A percentile compares a stretch with the other conserved stretches of the same genome.
These are phyloP conservation scores for Exophiala bonariae DNA, from an alignment of 2,329 filamentous ascomycete genomes.

Conservation along the genomic window DNA sequence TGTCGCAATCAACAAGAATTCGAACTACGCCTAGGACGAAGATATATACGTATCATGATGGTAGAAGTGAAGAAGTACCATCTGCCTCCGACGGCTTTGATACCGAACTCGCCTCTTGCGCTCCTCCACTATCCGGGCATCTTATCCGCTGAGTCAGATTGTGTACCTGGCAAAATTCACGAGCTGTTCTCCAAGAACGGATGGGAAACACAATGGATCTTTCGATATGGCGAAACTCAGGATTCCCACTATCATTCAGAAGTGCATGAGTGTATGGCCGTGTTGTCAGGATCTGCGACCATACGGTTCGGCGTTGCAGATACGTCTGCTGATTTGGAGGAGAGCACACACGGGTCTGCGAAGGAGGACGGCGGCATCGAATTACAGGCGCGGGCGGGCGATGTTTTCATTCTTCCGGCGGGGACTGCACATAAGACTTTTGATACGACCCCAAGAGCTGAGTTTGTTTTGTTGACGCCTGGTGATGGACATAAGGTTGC, in stretches of 20 bases:
- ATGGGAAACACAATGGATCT: conserved; percentile 59
- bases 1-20: too few relatives aligned
- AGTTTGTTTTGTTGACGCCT: conserved; percentile 47
- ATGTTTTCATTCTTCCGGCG: conserved; percentile 61
- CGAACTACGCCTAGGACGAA: too few relatives aligned
- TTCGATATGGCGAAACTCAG: conserved; percentile 57
- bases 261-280: conserved; percentile 60
- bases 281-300: conserved; percentile 53
- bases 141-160: conserved; percentile 30
- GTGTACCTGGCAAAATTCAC: conserved; percentile 37
- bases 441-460: conserved; percentile 39
- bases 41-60: too few relatives aligned
- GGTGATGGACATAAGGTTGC: conserved; percentile 41
- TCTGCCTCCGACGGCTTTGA: conserved; percentile 45
- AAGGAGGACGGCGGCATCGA: conserved; percentile 52
- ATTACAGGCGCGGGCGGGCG: conserved; percentile 50
- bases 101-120: conserved; percentile 55
- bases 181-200: conserved; percentile 50
- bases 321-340: conserved; percentile 39
- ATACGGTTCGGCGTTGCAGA: conserved; percentile 59
- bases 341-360: conserved; percentile 39
- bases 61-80: conserved; percentile 35
- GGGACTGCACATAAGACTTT: conserved; percentile 58
- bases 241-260: conserved; percentile 58
- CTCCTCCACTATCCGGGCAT: conserved; percentile 55